Percentiles rank a stretch among this genome's conserved stretches.
Evolutionary conservation across 139 green algal genomes (phyloP).

Genomic region (Nannochloris sp.): DNA sequence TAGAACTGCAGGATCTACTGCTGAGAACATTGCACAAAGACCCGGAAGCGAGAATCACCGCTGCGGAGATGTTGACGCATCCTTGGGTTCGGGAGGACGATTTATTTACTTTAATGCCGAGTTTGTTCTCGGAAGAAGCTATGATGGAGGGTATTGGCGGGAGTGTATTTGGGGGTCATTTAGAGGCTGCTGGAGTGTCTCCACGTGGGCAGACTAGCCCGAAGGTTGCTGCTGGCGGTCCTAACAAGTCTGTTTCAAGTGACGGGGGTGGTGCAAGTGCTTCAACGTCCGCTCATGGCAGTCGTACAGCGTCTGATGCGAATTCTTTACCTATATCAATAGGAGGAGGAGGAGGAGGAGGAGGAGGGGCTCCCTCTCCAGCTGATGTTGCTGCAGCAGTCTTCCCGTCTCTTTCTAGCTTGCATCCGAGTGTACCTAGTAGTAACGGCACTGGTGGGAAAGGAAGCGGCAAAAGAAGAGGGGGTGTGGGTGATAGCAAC

Average conservation of each 20-base stretch:
- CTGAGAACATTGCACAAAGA: slow-evolving; percentile 10
- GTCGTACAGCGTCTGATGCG: too few species aligned
- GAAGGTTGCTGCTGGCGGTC: too few species aligned
- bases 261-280: too few species aligned
- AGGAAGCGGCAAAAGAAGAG: neutral
- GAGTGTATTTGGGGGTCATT: too few species aligned
- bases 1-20: slow-evolving; percentile 29
- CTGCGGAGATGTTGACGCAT: slow-evolving; percentile 25
- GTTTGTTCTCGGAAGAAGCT: neutral
- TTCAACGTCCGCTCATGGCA: too few species aligned
- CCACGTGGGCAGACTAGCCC: too few species aligned
- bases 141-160: neutral
- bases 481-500: too few species aligned
- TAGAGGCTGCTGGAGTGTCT: too few species aligned
- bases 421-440: neutral
- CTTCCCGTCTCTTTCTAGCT: neutral
- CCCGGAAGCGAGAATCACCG: slow-evolving; percentile 11
- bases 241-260: too few species aligned
- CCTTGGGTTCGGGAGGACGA: slow-evolving; percentile 19
- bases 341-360: too few species aligned
- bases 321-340: too few species aligned
- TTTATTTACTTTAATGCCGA: neutral
- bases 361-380: too few species aligned
- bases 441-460: neutral
- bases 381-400: neutral